Conservation (phyloP, 2,329 filamentous ascomycete genomes). For the Ascochyta fabae region DNA sequence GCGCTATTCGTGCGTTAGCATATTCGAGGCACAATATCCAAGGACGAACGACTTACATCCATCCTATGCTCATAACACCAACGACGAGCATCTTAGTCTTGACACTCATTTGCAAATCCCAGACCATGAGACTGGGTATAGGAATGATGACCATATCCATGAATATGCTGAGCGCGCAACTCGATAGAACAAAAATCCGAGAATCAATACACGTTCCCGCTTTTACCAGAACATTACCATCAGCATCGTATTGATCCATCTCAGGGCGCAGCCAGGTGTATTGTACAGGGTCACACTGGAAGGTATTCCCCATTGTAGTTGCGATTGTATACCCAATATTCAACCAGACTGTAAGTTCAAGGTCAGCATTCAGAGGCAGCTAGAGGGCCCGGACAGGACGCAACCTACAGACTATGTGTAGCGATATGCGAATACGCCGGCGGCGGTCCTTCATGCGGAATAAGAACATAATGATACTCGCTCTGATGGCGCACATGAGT, state of each 20-base stretch:
- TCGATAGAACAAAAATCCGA: constrained; percentile 42
- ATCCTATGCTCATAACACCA: constrained; percentile 44
- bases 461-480: constrained; percentile 48
- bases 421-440: constrained; percentile 34
- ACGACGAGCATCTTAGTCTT: constrained; percentile 46
- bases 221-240: constrained; percentile 33
- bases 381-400: background rate
- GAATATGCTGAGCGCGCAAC: constrained; percentile 45
- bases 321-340: constrained; percentile 45
- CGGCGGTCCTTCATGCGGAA: constrained; percentile 46
- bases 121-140: constrained; percentile 53
- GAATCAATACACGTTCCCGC: constrained; percentile 44
- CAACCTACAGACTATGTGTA: constrained; percentile 40
- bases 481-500: constrained; percentile 45
- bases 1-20: constrained; percentile 26
- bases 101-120: constrained; percentile 51
- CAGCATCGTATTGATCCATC: constrained; percentile 39
- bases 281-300: constrained; percentile 44
- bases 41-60: constrained; percentile 34
- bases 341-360: constrained; percentile 34
- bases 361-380: background rate
- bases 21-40: background rate
- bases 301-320: constrained; percentile 44
- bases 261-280: constrained; percentile 39
- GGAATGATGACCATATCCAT: constrained; percentile 51